A percentile compares a stretch with the other conserved stretches of the same genome.
phyloP scores from a whole-genome alignment of 1,284 basidiomycete species.

The Trametes pubescens region DNA sequence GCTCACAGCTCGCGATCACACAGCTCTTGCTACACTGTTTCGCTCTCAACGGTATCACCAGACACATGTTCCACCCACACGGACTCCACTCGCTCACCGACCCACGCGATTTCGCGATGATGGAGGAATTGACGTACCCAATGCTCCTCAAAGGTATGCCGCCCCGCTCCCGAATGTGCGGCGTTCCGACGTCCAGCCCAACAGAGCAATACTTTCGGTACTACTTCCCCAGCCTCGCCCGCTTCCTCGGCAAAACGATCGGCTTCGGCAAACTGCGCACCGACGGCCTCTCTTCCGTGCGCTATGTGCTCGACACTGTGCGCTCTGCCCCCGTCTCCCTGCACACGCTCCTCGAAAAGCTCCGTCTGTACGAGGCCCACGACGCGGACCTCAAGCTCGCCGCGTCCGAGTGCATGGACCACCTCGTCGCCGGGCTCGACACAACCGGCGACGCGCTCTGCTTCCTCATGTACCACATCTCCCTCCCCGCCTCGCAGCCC shows the following conservation, averaged over 20 bases:
- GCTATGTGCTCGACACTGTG: constrained; percentile 26
- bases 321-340: constrained; percentile 20
- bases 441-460: constrained; percentile 40
- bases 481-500: constrained; percentile 23
- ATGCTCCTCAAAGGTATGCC: constrained; percentile 26
- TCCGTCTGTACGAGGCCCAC: constrained; percentile 16
- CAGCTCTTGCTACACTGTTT: constrained; percentile 37
- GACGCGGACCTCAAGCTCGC: constrained; percentile 15
- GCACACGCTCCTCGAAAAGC: constrained; percentile 32
- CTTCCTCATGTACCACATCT: constrained; percentile 39
- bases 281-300: constrained; percentile 14
- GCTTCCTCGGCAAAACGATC: constrained; percentile 14
- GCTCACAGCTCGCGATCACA: background rate
- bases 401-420: constrained; percentile 40
- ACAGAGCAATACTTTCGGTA: constrained; percentile 28
- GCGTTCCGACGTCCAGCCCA: background rate
- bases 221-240: constrained; percentile 29
- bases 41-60: constrained; percentile 35
- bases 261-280: constrained; percentile 11
- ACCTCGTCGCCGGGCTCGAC: constrained; percentile 39
- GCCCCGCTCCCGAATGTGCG: background rate
- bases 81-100: constrained; percentile 32
- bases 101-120: constrained; percentile 27
- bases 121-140: constrained; percentile 34
- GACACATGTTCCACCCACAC: constrained; percentile 35